Base-by-base conservation (phyloP, 2,329 filamentous ascomycete genomes). In the Biscogniauxia sp. region DNA sequence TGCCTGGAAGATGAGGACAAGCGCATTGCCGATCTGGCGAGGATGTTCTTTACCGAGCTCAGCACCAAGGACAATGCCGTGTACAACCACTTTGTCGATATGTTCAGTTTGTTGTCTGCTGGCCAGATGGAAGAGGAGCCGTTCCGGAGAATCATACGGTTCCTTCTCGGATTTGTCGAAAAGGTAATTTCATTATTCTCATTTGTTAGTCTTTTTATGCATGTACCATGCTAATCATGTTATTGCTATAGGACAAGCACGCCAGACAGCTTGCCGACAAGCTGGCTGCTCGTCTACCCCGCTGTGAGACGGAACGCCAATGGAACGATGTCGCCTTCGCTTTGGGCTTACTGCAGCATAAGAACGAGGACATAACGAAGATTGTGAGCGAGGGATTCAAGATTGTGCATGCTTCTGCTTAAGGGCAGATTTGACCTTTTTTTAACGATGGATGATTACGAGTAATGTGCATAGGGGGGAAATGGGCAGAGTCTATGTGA, bases 31-130 rank as follows among this genome's bases (percentile, higher is more conserved):
- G 95, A 99, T 72, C 84, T 99, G 72, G 92, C 93, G 15, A 85
- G 92, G 61, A 98, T 98, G 94, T 99, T 99, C 85, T 99, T 99
- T 77, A 94, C 92, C 0, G 95, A 99, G 77, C 84, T 99, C 58
- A 93, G 93, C 63, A 97, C 93, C 68, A 99, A 99, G 80, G 95
- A 99, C 75, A 99, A 99, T 72, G 95, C 95, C 2, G 92, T 99
- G 2, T 99, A 99, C 77, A 99, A 99, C 75, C 94, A 99, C 78
- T 99, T 99, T 77, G 93, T 99, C 26, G 95, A 99, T 74, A 98
- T 99, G 92, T 99, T 99, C 77, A 94, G 91, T 72, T 79, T 98
- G 66, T 81, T 99, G 53, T 95, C 91, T 60, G 90, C 93, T 0
- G 94, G 96, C 68, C 85, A 85, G 57, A 85, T 99, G 66, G 88